Evolutionary conservation across 768 basidiomycete species (phyloP), one percentile per base, ranked within the genome.

Genomic region (Leccinum imitatum): DNA sequence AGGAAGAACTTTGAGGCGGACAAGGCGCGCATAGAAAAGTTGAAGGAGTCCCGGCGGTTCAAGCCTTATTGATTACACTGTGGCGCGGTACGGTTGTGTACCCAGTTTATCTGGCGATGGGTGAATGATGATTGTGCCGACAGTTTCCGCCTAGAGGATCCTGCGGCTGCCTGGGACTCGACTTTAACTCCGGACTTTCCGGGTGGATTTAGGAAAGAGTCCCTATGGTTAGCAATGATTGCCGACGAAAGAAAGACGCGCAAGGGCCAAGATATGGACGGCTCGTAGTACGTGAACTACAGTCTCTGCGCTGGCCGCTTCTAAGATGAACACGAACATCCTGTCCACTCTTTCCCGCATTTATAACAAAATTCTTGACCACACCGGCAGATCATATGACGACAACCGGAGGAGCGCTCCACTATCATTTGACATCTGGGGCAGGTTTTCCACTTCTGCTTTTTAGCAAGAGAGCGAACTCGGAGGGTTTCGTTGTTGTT

Each of bases 1-100:
- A 90, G 90, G 70, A 82, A 79, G 66, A 88, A 85, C 68, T 96
- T 94, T 82, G 92, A 95, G 68, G 85, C 85, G 66, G 94, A 96
- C 82, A 93, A 92, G 76, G 86, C 84, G 8, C 72, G 73, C 15
- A 37, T 75, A 63, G 73, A 73, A 52, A 73, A 73, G 55, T 11
- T 73, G 54, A 93, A 90, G 73, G 84, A 86, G 50, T 86, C 88
- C 23, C 83, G 87, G 65, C 82, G 86, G 55, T 96, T 94, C 83
- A 95, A 86, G 69, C 94, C 94, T 14, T 97, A 97, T 73, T 96
- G 77, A 79, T 46, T 8, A 27, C 39, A 6, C 33, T 35, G 33
- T 6, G 8, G 41, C 1, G 23, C 14, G 57, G 57, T 60, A n/a
- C 8, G 21, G 25, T 37, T 10, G 3, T 44, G 21, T 51, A 17